Base-by-base conservation (phyloP, 768 basidiomycete species). In the Clitopilus hobsonii region DNA sequence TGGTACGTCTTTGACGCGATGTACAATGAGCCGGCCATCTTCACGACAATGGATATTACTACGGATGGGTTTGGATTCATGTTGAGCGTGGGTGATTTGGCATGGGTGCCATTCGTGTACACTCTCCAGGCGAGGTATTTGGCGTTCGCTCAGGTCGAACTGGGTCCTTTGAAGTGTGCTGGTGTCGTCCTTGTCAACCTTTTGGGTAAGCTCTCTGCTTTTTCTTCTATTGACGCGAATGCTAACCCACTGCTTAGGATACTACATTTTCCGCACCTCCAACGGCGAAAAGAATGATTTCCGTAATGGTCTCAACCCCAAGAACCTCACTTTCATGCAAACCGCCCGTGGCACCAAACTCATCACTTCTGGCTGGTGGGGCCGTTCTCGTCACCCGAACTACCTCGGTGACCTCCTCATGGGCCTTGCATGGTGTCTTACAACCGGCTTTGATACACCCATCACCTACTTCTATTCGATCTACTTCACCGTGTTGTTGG, bases 1-100 rank as follows among this genome's bases (percentile, higher is more conserved):
- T 87, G 85, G 74, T 99, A 99, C 67, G 88, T 96, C 18, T 75
- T 80, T 4, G 97, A 98, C 67, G 84, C 76, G 2, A 73, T 97
- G 45, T 97, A 89, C 74, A 94, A 94, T 67, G 97, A 98, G 92
- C 81, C 90, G 1, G 88, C 91, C 8, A 80, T 99, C 60, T 79
- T 98, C 55, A 95, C 92, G 0, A 94, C 89, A 3, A 99, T 99
- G 91, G 97, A 99, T 65, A 95, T 99, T 65, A 95, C 88, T 2
- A 91, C 90, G 10, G 97, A 99, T 63, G 97, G 97, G 10, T 98
- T 98, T 64, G 97, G 97, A 6, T 98, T 94, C 80, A 99, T 99
- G 97, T 87, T 99, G 25, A 73, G 93, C 4, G 81, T 96, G 48
- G 96, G 97, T 38, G 94, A 98, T 65, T 81, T 98, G 25, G 71